These are phyloP conservation scores for Diaporthe australafricana DNA, from an alignment of 2,329 filamentous ascomycete species.

Conservation along the genomic window DNA sequence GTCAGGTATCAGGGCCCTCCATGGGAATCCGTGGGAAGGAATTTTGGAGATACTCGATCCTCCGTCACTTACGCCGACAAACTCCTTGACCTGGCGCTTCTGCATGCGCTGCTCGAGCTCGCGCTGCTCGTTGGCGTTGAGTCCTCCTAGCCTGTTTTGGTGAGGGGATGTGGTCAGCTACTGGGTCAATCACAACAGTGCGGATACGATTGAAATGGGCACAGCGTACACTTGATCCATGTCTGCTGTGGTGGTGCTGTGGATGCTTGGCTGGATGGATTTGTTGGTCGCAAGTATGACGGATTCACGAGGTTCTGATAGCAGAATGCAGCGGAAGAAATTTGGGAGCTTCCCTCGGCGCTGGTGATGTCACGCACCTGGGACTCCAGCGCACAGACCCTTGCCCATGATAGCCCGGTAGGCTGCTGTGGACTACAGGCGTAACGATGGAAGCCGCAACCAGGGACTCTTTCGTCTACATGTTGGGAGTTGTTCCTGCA, in stretches of 20 bases:
- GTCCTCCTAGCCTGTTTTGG: slow-evolving; percentile 50
- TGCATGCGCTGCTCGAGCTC: slow-evolving; percentile 96
- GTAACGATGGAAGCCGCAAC: too few species aligned
- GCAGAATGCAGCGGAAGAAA: slow-evolving; percentile 15
- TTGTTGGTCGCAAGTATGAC: slow-evolving; percentile 1
- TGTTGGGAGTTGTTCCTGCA: neutral
- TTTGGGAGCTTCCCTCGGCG: slow-evolving; percentile 23
- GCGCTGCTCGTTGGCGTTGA: slow-evolving; percentile 85
- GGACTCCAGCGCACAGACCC: slow-evolving; percentile 8
- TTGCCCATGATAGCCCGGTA: neutral
- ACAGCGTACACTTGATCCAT: slow-evolving; percentile 37
- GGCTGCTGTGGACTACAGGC: too few species aligned
- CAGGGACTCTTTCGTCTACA: too few species aligned
- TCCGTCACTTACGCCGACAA: slow-evolving; percentile 83
- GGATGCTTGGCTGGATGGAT: neutral
- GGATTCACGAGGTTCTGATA: neutral
- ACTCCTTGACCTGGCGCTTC: slow-evolving; percentile 98
- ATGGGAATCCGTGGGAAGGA: neutral
- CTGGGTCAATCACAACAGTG: neutral
- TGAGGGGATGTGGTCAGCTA: slow-evolving; percentile 17
- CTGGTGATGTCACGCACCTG: slow-evolving; percentile 22
- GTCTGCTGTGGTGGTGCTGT: neutral
- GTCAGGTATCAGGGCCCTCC: neutral
- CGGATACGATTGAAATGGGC: neutral
- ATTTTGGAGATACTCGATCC: neutral